Evolutionary conservation across 2,329 filamentous ascomycete genomes (phyloP), one percentile per base, ranked within the genome.

Genomic region (Aureobasidium zeae): DNA sequence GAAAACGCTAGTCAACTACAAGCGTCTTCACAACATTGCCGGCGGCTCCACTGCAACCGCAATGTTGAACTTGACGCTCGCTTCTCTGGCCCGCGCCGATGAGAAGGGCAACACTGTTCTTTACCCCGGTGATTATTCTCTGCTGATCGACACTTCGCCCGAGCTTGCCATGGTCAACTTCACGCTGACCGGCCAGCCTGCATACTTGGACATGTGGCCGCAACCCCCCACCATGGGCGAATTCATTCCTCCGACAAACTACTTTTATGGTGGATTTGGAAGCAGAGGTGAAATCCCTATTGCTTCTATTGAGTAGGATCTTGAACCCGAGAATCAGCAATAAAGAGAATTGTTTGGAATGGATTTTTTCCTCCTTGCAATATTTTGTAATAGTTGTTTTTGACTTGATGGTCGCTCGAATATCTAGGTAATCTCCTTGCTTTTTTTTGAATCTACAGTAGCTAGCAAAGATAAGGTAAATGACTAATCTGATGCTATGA

Each of bases 1-100:
- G 31, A 77, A 77, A 58, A 66, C 64, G 2, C 63, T 77, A 0
- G 71, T 69, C 1, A 64, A 66, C 2, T 77, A 77, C 51, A 54
- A 58, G 1, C 62, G 74, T n/a, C 50, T 73, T 24, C 54, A 57
- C 48, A 48, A 48, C 37, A 49, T 60, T 35, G 49, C 53, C 2
- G 50, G 48, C 1, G 56, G 57, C 12, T 28, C 46, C 6, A 46
- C 47, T 34, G 41, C 37, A 4, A 63, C 53, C 4, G 63, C 60
- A 0, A 51, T 51, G 0, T 53, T 77, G 4, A 55, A 61, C 5
- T 49, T 74, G 19, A 71, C 64, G 2, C 57, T 77, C 1, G 73
- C 69, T 0, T 66, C 62, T 17, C 52, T 78, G 26, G 67, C 69
- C 2, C 59, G 74, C 2, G 66, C 68, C 0, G 70, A 75, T 46